Base-by-base conservation (phyloP, 805 yeast genomes). In the Teunomyces gatunensis region DNA sequence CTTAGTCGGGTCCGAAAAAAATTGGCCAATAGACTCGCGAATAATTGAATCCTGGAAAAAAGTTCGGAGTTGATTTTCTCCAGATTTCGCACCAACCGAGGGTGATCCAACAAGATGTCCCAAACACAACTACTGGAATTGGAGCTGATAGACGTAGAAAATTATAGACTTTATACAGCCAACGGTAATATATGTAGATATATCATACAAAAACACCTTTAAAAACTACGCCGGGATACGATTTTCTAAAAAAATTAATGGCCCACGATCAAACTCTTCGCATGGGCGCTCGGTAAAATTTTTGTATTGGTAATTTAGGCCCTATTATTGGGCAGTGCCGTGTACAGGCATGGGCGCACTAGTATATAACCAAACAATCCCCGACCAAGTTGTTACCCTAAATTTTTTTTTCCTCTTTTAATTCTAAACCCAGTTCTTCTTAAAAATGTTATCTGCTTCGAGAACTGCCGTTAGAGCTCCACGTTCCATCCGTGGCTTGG, bases 401-500 rank as follows among this genome's bases (percentile, higher is more conserved):
- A 7, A 6, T 17, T 37, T 37, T 37, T 32, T 42, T 44, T 46
- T 41, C 34, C 34, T 20, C 32, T 37, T 45, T 45, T 40, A 42
- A 34, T 36, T 44, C 30, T 37, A 12, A 37, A 37, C 40, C 40
- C 40, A 37, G 40, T 37, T 37, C 44, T 30, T 41, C 17, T 13
- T 45, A 28, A 52, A 54, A 48, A 72, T 71, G 77, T 73, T 72
- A 63, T 70, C 76, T 54, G 73, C 73, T 51, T 64, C 72, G 44
- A 71, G 67, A 69, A 60, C 67, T 54, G 61, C 68, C 49, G 54
- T 57, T 42, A 68, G 65, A 62, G 60, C 61, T 35, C 62, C 66
- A 54, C 63, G 67, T 45, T 55, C 61, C 27, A 54, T 59, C 50
- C 78, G 82, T 69, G 75, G 78, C 48, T 64, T 77, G 62, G 83